Evolutionary conservation across 2,329 filamentous ascomycete genomes (phyloP).

Genomic region (Pseudocercospora ulei): DNA sequence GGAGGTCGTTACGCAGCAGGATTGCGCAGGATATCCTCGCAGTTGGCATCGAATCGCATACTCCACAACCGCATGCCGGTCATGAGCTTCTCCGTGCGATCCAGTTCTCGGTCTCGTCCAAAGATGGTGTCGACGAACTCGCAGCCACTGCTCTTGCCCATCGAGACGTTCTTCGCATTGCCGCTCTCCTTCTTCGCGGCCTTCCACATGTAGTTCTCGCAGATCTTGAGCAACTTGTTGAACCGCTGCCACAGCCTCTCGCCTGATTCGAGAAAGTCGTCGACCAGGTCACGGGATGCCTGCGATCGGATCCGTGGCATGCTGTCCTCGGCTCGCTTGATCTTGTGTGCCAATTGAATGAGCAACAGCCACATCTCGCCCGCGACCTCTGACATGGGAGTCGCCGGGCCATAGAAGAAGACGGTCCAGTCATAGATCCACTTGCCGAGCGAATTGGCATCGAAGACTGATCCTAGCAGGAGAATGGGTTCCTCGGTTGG

Average conservation of each 20-base stretch:
- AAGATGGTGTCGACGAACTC: slow-evolving; percentile 97
- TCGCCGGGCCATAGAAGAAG: slow-evolving; percentile 70
- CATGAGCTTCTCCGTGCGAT: slow-evolving; percentile 89
- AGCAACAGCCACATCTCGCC: slow-evolving; percentile 91
- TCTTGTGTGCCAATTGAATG: slow-evolving; percentile 86
- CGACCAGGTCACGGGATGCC: slow-evolving; percentile 69
- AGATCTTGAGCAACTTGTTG: slow-evolving; percentile 75
- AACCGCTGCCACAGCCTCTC: slow-evolving; percentile 79
- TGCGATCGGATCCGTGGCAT: slow-evolving; percentile 60
- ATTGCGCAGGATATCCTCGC: slow-evolving; percentile 68
- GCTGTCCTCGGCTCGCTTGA: slow-evolving; percentile 78
- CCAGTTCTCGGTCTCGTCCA: slow-evolving; percentile 77
- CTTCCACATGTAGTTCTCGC: slow-evolving; percentile 91
- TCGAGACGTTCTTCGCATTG: slow-evolving; percentile 54
- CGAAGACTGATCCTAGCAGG: slow-evolving; percentile 88
- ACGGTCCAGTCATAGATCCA: slow-evolving; percentile 99
- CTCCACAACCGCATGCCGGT: slow-evolving; percentile 78
- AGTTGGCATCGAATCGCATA: slow-evolving; percentile 91
- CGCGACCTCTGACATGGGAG: slow-evolving; percentile 79
- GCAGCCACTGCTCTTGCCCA: slow-evolving; percentile 84
- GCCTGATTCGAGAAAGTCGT: slow-evolving; percentile 83
- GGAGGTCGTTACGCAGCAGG: slow-evolving; percentile 36
- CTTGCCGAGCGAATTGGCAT: slow-evolving; percentile 93
- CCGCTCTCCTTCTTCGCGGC: slow-evolving; percentile 62
- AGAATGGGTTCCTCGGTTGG: slow-evolving; percentile 88